Evolutionary conservation across 805 yeast species (phyloP).

Genomic region (Kurtzmaniella cleridarum): DNA sequence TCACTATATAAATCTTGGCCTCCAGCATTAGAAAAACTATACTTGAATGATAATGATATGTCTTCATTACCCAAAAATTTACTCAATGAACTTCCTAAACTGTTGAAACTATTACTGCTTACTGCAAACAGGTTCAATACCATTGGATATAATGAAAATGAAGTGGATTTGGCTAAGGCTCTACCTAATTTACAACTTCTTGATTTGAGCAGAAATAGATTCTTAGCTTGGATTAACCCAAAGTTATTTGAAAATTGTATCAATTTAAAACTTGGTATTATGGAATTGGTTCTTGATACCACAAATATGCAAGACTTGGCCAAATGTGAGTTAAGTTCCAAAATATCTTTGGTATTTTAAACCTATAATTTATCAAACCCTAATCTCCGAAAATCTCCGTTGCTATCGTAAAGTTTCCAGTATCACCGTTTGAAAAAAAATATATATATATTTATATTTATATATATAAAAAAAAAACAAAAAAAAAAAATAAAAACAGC

Average conservation of each 20-base stretch:
- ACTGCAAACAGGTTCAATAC: conserved; percentile 12
- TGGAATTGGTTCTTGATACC: too few relatives aligned
- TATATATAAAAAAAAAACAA: too few relatives aligned
- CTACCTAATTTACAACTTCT: conserved; percentile 17
- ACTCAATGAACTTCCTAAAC: conserved; percentile 21
- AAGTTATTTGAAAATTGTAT: conserved; percentile 7
- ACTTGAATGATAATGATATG: conserved; percentile 22
- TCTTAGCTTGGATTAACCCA: conserved; percentile 10
- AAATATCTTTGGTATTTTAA: too few relatives aligned
- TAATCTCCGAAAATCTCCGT: too few relatives aligned
- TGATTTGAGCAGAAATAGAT: conserved; percentile 13
- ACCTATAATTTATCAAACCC: too few relatives aligned
- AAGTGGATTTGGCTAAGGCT: conserved; percentile 4
- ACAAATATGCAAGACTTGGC: too few relatives aligned
- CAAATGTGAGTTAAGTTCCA: too few relatives aligned
- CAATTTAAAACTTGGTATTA: background rate
- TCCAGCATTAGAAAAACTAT: conserved; percentile 13
- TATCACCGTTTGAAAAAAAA: too few relatives aligned
- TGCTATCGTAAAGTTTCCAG: too few relatives aligned
- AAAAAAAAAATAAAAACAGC: too few relatives aligned
- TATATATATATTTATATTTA: too few relatives aligned
- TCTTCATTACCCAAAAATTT: conserved; percentile 13
- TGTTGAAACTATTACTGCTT: conserved; percentile 20
- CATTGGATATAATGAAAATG: conserved; percentile 8
- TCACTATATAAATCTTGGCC: conserved; percentile 20